Evolutionary conservation across 1,139 yeast genomes (phyloP).

Genomic region (Yamadazyma atlantica): DNA sequence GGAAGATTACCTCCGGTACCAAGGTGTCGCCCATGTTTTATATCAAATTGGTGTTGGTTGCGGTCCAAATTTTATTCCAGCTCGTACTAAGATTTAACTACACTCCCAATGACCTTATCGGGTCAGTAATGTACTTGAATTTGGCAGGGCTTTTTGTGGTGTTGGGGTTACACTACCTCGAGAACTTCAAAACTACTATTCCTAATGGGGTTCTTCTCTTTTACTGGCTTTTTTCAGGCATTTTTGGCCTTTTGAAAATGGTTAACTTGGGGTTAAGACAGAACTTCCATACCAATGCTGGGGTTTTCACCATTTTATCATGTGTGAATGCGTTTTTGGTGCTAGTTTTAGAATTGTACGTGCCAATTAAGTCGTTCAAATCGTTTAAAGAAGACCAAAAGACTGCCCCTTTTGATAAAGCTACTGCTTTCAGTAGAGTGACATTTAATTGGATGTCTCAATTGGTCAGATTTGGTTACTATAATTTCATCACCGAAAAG

Average conservation of each 20-base stretch:
- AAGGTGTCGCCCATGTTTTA: constrained; percentile 43
- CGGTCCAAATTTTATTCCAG: constrained; percentile 39
- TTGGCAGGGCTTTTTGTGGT: constrained; percentile 50
- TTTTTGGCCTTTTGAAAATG: constrained; percentile 39
- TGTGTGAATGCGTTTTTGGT: constrained; percentile 51
- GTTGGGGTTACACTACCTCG: constrained; percentile 63
- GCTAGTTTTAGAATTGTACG: constrained; percentile 52
- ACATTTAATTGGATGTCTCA: constrained; percentile 93
- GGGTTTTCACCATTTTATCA: constrained; percentile 46
- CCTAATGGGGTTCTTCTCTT: constrained; percentile 71
- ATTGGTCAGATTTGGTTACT: constrained; percentile 82
- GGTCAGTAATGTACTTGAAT: constrained; percentile 40
- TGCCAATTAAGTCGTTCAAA: constrained; percentile 43
- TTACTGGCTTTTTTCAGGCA: constrained; percentile 68
- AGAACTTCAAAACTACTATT: constrained; percentile 62
- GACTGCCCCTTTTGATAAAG: constrained; percentile 66
- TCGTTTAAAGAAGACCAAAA: constrained; percentile 41
- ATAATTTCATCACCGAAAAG: constrained; percentile 65
- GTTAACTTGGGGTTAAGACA: constrained; percentile 52
- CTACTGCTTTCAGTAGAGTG: constrained; percentile 77
- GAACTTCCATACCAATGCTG: constrained; percentile 29
- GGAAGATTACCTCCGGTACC: constrained; percentile 30
- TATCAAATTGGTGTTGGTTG: constrained; percentile 41
- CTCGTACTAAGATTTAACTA: constrained; percentile 23
- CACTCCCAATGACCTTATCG: constrained; percentile 39